phyloP scores from a whole-genome alignment of 768 basidiomycete genomes.

The Dioszegia hungarica region DNA sequence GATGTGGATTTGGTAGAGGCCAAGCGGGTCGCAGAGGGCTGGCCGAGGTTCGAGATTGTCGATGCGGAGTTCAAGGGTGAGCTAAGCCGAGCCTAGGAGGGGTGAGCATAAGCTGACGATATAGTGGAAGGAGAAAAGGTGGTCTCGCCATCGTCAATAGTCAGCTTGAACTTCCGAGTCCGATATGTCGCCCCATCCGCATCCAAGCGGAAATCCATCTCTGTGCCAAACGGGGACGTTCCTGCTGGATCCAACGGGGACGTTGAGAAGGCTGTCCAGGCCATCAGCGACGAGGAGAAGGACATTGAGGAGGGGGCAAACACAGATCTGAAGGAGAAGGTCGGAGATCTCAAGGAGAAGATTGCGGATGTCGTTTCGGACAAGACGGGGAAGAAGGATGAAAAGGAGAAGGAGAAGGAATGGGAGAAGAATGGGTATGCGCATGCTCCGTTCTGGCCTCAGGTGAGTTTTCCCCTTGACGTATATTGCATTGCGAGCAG shows the following conservation, averaged over 20 bases:
- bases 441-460: conserved; percentile 93
- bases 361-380: conserved; percentile 51
- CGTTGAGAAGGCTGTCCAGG: conserved; percentile 25
- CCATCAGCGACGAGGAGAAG: conserved; percentile 41
- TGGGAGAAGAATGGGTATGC: conserved; percentile 57
- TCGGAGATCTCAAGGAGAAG: conserved; percentile 42
- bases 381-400: conserved; percentile 42
- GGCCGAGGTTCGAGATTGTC: conserved; percentile 62
- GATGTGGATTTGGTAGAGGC: conserved; percentile 51
- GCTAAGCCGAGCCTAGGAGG: conserved; percentile 28
- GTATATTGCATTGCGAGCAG: background rate
- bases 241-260: conserved; percentile 1
- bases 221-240: conserved; percentile 1
- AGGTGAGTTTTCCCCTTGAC: conserved; percentile 57
- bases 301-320: conserved; percentile 47
- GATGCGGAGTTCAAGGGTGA: conserved; percentile 80
- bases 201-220: background rate
- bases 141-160: conserved; percentile 81
- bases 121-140: conserved; percentile 84
- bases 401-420: conserved; percentile 52
- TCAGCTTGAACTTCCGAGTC: conserved; percentile 77
- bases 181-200: conserved; percentile 60
- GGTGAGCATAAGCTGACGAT: background rate
- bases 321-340: conserved; percentile 50
- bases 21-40: conserved; percentile 62